Conservation (phyloP, 2,329 filamentous ascomycete species). For the Diaporthe citri region DNA sequence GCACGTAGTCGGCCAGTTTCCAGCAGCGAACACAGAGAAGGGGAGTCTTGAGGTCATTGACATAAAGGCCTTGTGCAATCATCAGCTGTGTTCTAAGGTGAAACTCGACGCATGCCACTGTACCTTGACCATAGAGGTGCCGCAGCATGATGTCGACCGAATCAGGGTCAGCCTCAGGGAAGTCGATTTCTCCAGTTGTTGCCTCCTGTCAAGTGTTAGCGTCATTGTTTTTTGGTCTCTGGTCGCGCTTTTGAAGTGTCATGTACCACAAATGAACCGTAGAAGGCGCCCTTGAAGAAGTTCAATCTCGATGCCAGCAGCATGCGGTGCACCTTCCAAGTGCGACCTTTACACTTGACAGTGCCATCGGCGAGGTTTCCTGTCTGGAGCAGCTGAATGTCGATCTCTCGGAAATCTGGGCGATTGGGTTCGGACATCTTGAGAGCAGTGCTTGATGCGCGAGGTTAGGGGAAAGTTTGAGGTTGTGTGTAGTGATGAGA, state of each 20-base stretch:
- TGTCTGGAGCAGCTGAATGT: not conserved
- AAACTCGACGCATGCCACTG: too few relatives aligned
- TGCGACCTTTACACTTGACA: not conserved
- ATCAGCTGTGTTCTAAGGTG: not conserved
- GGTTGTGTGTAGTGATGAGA: not conserved
- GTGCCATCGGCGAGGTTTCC: not conserved
- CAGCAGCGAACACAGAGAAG: not conserved
- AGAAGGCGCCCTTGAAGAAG: not conserved
- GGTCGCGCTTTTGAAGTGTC: too few relatives aligned
- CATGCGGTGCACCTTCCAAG: not conserved
- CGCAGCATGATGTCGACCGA: slow-evolving; percentile 49
- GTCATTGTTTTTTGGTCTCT: fast-evolving
- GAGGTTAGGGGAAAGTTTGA: not conserved
- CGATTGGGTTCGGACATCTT: not conserved
- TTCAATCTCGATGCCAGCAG: not conserved
- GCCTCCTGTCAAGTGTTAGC: not conserved
- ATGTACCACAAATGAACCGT: not conserved
- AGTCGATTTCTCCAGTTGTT: not conserved
- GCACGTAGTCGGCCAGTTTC: not conserved
- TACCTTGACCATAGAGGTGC: slow-evolving; percentile 5
- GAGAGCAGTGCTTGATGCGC: not conserved
- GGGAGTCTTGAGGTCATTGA: not conserved
- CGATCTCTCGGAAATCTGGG: not conserved
- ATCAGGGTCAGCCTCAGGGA: slow-evolving; percentile 40
- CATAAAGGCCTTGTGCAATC: not conserved